Percentiles rank a stretch among this genome's conserved stretches.
These are phyloP conservation scores for Penicillium sp. DNA, from an alignment of 2,329 filamentous ascomycete genomes.

Conservation along the genomic window DNA sequence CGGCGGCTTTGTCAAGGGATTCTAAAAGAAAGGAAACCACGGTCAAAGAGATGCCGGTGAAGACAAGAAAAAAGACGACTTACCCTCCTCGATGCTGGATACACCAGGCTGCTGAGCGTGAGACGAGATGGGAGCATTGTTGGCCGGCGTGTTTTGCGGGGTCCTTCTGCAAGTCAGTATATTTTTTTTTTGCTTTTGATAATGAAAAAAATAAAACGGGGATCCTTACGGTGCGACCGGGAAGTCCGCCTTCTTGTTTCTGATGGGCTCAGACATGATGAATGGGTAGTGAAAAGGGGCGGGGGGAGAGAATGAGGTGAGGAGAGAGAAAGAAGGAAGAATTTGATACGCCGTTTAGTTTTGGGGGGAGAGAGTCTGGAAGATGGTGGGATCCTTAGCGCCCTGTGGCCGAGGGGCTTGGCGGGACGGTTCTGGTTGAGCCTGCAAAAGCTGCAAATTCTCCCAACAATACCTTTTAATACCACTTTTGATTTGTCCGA, in stretches of 20 bases:
- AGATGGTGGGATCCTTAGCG: conserved; percentile 45
- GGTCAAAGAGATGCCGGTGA: conserved; percentile 10
- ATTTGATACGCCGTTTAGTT: conserved; percentile 41
- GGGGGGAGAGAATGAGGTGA: conserved; percentile 11
- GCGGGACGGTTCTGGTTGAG: conserved; percentile 34
- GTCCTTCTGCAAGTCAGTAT: conserved; percentile 60
- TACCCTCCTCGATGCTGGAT: conserved; percentile 96
- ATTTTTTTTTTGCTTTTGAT: conserved; percentile 23
- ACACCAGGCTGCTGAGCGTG: conserved; percentile 94
- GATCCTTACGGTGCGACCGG: conserved; percentile 63
- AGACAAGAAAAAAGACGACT: conserved; percentile 35
- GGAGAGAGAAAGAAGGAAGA: conserved; percentile 35
- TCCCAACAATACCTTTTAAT: conserved; percentile 31
- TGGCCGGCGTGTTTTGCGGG: conserved; percentile 95
- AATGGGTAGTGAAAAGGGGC: conserved; percentile 39
- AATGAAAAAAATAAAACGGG: conserved; percentile 10
- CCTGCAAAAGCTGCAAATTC: conserved; percentile 20
- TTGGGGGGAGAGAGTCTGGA: conserved; percentile 32
- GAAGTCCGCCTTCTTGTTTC: conserved; percentile 64
- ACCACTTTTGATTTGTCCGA: background rate
- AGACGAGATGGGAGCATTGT: conserved; percentile 94
- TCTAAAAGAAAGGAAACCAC: conserved; percentile 56
- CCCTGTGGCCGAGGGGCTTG: conserved; percentile 43
- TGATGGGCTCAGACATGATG: conserved; percentile 66
- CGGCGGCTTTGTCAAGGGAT: conserved; percentile 81